Conservation (phyloP, 1,284 basidiomycete genomes). For the Somion occarium region DNA sequence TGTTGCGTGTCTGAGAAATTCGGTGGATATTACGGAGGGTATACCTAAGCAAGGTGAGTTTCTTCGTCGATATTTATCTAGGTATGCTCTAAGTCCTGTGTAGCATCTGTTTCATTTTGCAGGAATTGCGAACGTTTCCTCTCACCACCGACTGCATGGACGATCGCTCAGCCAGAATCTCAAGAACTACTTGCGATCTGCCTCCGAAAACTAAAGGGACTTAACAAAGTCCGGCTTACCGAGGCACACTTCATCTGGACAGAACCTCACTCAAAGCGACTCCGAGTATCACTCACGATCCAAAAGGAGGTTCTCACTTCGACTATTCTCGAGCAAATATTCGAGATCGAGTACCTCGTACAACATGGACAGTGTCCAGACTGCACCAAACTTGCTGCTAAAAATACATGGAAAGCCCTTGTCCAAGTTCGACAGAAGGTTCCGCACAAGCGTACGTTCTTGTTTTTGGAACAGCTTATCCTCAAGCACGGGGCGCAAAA, state of each 20-base stretch:
- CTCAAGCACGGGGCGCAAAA: constrained; percentile 96
- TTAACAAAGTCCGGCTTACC: constrained; percentile 92
- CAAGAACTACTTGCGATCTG: constrained; percentile 89
- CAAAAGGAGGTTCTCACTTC: constrained; percentile 97
- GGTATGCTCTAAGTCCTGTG: background rate
- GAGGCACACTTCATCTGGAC: constrained; percentile 99
- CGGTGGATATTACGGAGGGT: constrained; percentile 95
- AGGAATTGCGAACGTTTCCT: constrained; percentile 96
- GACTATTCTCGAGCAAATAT: constrained; percentile 96
- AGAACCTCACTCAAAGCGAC: constrained; percentile 93
- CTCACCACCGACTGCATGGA: constrained; percentile 88
- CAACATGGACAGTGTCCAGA: constrained; percentile 96
- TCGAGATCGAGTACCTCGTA: constrained; percentile 95
- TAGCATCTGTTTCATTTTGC: constrained; percentile 90
- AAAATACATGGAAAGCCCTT: constrained; percentile 97
- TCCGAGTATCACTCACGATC: constrained; percentile 93
- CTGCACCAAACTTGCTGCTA: constrained; percentile 91
- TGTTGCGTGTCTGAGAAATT: constrained; percentile 87
- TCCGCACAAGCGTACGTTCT: constrained; percentile 94
- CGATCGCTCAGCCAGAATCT: constrained; percentile 84
- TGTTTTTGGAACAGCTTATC: constrained; percentile 97
- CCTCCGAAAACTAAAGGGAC: constrained; percentile 90
- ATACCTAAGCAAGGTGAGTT: constrained; percentile 89
- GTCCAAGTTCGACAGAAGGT: constrained; percentile 99
- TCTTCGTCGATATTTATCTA: too few species aligned